A percentile compares a stretch with the other conserved stretches of the same genome.
phyloP scores from a whole-genome alignment of 768 basidiomycete species.

The Auricularia sp. region DNA sequence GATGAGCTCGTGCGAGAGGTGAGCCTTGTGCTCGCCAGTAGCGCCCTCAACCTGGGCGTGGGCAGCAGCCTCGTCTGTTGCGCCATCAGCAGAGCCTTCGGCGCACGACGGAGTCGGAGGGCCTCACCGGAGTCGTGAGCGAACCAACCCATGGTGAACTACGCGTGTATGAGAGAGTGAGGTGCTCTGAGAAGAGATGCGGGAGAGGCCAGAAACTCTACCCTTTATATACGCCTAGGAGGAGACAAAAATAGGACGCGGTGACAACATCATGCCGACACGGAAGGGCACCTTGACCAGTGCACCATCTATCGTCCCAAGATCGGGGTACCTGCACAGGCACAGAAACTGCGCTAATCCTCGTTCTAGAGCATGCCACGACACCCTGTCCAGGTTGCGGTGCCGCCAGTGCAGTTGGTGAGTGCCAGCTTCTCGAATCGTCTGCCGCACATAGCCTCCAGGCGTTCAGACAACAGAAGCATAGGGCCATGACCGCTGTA shows the following conservation, averaged over 20 bases:
- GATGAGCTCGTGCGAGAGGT: slow-evolving; percentile 55
- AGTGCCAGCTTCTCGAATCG: too few species aligned
- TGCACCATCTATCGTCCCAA: too few species aligned
- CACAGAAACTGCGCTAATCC: neutral
- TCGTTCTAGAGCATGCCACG: neutral
- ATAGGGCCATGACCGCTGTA: too few species aligned
- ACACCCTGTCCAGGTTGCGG: neutral
- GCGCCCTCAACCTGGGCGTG: neutral
- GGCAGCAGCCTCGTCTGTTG: neutral
- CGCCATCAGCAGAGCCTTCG: neutral
- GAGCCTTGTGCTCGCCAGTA: slow-evolving; percentile 35
- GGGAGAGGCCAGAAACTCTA: neutral
- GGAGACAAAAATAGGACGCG: neutral
- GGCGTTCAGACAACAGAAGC: too few species aligned
- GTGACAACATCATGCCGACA: neutral
- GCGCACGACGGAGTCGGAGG: neutral
- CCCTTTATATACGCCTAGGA: neutral
- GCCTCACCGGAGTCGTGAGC: neutral
- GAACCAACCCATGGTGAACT: neutral
- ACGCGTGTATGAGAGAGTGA: neutral
- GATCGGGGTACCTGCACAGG: neutral
- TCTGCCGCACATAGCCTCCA: too few species aligned
- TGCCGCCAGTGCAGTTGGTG: too few species aligned
- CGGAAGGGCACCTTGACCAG: too few species aligned
- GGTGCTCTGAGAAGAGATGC: neutral